These are phyloP conservation scores for Clarireedia homoeocarpa DNA, from an alignment of 2,329 filamentous ascomycete genomes.

Conservation along the genomic window DNA sequence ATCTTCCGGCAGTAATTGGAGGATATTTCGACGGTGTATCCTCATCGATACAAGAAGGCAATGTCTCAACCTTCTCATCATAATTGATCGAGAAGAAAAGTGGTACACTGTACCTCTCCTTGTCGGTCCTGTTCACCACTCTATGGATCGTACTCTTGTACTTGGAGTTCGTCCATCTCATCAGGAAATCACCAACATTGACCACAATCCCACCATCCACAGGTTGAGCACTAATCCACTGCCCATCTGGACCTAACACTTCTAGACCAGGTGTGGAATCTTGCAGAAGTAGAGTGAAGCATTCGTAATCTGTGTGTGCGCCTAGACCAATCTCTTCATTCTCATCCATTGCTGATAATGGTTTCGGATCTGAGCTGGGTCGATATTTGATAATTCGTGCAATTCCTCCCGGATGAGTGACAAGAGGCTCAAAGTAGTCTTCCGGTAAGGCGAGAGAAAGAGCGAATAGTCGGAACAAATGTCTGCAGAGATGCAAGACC, in stretches of 20 bases:
- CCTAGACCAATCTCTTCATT: constrained; percentile 31
- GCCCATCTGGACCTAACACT: constrained; percentile 38
- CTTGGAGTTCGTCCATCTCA: constrained; percentile 41
- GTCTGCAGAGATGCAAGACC: constrained; percentile 32
- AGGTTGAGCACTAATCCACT: constrained; percentile 39
- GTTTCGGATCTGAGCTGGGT: constrained; percentile 30
- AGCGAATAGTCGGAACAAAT: constrained; percentile 30
- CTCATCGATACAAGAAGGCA: constrained; percentile 24
- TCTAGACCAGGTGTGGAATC: constrained; percentile 43
- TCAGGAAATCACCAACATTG: constrained; percentile 43
- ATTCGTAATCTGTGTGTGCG: constrained; percentile 49
- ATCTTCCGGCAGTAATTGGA: constrained; percentile 26
- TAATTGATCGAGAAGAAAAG: constrained; percentile 40
- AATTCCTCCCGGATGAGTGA: constrained; percentile 36
- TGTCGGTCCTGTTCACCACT: constrained; percentile 44
- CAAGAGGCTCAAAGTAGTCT: constrained; percentile 35
- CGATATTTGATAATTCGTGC: constrained; percentile 44
- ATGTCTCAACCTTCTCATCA: constrained; percentile 26
- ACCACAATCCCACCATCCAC: constrained; percentile 41
- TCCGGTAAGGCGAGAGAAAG: constrained; percentile 36
- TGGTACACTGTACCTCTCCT: constrained; percentile 47
- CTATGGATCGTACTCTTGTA: constrained; percentile 48
- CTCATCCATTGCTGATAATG: constrained; percentile 22
- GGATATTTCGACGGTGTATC: constrained; percentile 23
- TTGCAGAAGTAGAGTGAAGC: constrained; percentile 47